These are phyloP conservation scores for Xylariaceae sp. DNA, from an alignment of 2,329 filamentous ascomycete species.

Conservation along the genomic window DNA sequence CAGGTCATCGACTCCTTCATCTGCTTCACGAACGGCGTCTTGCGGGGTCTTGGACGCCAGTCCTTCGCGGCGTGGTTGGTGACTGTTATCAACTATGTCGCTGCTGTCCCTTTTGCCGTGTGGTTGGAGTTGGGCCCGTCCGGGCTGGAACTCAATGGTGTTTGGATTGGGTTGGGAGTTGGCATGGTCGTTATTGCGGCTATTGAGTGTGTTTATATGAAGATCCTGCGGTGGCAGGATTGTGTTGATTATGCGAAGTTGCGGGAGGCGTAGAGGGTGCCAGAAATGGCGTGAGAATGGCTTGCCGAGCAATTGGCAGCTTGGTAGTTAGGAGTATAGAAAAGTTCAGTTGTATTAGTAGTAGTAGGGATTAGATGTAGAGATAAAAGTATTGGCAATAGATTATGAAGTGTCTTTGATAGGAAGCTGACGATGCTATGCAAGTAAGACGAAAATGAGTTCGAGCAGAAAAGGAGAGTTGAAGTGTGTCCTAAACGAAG, in stretches of 20 bases:
- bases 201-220: constrained; percentile 34
- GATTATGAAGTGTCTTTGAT: too few relatives aligned
- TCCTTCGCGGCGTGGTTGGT: constrained; percentile 35
- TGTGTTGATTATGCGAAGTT: constrained; percentile 31
- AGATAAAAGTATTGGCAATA: too few relatives aligned
- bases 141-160: constrained; percentile 31
- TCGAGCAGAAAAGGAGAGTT: too few relatives aligned
- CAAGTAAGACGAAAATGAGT: too few relatives aligned
- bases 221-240: constrained; percentile 30
- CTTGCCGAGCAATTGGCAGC: too few relatives aligned
- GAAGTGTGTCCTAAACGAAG: too few relatives aligned
- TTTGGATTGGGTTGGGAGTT: constrained; percentile 34
- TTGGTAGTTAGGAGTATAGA: too few relatives aligned
- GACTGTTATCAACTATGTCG: constrained; percentile 35
- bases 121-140: constrained; percentile 36
- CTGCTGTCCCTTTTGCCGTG: constrained; percentile 35
- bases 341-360: too few relatives aligned
- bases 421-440: too few relatives aligned
- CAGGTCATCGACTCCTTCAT: constrained; percentile 35
- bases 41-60: constrained; percentile 38
- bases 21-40: constrained; percentile 35
- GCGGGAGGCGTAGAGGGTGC: constrained; percentile 22
- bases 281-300: not conserved
- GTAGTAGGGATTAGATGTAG: too few relatives aligned
- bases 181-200: constrained; percentile 32